A percentile compares a stretch with the other conserved stretches of the same genome.
Evolutionary conservation across 2,329 filamentous ascomycete genomes (phyloP).

Genomic region (Sporothrix mexicana): DNA sequence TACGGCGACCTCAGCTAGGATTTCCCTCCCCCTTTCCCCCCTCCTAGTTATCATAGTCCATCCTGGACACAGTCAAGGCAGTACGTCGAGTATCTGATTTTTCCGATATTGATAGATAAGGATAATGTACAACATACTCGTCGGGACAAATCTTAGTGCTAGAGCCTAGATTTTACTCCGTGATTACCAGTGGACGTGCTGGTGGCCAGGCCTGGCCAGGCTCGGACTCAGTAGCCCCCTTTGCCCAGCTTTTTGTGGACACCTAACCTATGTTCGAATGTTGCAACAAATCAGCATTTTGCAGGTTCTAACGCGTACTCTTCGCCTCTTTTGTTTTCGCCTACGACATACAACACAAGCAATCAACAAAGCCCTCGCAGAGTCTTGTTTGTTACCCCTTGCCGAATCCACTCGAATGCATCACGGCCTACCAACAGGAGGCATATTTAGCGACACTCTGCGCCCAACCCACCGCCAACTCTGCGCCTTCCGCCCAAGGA

Average conservation of each 20-base stretch:
- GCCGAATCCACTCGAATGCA: neutral
- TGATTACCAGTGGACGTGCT: too few species aligned
- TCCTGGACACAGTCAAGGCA: too few species aligned
- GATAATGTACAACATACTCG: too few species aligned
- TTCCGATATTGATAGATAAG: too few species aligned
- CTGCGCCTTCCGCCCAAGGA: neutral
- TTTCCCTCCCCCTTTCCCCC: too few species aligned
- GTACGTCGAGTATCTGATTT: too few species aligned
- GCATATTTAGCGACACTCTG: neutral
- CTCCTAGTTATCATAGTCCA: too few species aligned
- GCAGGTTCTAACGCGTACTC: too few species aligned
- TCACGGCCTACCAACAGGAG: constrained; percentile 2
- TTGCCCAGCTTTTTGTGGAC: constrained; percentile 7
- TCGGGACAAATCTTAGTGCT: too few species aligned
- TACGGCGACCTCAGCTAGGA: too few species aligned
- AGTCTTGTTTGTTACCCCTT: neutral
- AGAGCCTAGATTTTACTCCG: too few species aligned
- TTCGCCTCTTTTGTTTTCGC: neutral
- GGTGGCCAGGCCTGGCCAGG: too few species aligned
- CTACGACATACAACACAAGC: neutral
- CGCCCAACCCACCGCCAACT: neutral
- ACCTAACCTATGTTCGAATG: neutral
- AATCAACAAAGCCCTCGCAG: neutral
- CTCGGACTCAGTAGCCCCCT: neutral
- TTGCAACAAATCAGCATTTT: neutral